Base-by-base conservation (phyloP, 306 rosid genomes). In the Trichosanthes truncata region DNA sequence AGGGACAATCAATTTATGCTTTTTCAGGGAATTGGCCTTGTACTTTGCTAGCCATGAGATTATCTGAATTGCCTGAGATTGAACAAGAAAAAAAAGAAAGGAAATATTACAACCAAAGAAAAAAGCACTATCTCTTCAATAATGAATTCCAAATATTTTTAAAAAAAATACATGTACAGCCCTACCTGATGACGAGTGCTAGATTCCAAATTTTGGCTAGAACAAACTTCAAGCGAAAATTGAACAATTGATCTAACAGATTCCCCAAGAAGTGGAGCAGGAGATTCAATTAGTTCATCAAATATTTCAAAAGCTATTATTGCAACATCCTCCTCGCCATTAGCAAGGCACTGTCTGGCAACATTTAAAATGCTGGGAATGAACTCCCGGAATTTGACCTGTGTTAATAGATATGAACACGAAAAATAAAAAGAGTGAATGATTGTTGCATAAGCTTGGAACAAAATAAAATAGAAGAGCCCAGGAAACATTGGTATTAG, bases 231-330 rank as follows among this genome's bases (percentile, higher is more conserved):
- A 81, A 96, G 99, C 33, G 99, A 89, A 85, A 96, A 96, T 79
- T 96, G 99, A 80, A 96, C 99, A 85, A 96, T 93, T 83, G 98
- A 89, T 85, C 85, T 91, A 79, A 93, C 92, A 80, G 99, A 96
- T 78, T 96, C 98, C 78, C 99, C 98, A 80, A 91, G 99, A 88
- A 96, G 97, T 31, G 99, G 99, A 21, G 97, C 98, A 38, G 99
- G 99, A 83, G 98, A 96, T 88, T 96, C 99, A 85, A 96, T 96
- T 83, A 96, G 83, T 89, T 96, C 98, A 78, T 96, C 99, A 78
- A 96, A 96, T 77, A 96, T 96, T 87, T 96, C 98, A 87, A 96
- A 96, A 79, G 97, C 99, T 83, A 96, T 80, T 82, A 96, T 82
- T 74, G 98, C 99, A 81, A 96, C 93, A 76, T 93, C 99, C 86